A percentile compares a stretch with the other conserved stretches of the same genome.
phyloP scores from a whole-genome alignment of 345 rosid genomes.

The Psidium guajava region DNA sequence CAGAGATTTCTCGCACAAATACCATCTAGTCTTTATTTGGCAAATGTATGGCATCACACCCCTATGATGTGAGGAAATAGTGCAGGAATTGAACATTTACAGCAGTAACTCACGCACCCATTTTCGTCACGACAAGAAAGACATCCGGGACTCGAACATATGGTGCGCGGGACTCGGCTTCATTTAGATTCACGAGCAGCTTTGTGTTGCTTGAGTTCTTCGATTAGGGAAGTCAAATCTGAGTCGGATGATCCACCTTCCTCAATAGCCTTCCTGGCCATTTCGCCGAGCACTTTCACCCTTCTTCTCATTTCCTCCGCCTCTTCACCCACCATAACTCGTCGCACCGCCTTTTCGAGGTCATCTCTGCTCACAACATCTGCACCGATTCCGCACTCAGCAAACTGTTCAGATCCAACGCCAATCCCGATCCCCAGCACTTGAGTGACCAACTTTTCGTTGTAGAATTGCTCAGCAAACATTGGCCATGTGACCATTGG shows the following conservation, averaged over 20 bases:
- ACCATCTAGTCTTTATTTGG: not conserved
- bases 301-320: slow-evolving; percentile 1
- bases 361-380: not conserved
- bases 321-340: not conserved
- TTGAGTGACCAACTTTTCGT: not conserved
- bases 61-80: not conserved
- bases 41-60: not conserved
- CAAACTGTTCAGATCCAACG: not conserved
- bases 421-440: not conserved
- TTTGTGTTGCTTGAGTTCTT: not conserved
- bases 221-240: not conserved
- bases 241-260: slow-evolving; percentile 22
- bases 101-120: not conserved
- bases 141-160: not conserved
- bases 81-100: not conserved
- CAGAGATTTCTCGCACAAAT: not conserved
- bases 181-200: not conserved
- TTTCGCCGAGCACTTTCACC: not conserved
- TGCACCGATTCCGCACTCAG: not conserved
- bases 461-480: slow-evolving; percentile 5
- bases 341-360: not conserved
- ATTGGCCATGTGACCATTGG: slow-evolving; percentile 18
- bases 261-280: slow-evolving; percentile 17
- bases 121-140: not conserved
- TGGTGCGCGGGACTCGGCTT: not conserved